Evolutionary conservation across 805 yeast genomes (phyloP).

Genomic region (Saturnispora galanensis): DNA sequence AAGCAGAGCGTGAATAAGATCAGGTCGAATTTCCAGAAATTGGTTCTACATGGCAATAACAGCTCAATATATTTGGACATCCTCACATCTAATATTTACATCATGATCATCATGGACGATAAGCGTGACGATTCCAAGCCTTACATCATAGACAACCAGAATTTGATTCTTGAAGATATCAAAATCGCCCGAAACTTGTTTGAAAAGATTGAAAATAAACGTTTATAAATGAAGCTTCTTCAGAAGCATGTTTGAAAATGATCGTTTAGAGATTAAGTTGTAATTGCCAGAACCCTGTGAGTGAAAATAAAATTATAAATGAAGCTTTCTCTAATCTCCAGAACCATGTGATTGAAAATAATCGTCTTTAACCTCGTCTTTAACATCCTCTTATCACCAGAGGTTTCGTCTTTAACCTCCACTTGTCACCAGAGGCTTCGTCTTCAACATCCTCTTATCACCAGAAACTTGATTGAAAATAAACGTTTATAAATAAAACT

Average conservation of each 20-base stretch:
- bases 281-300: no score
- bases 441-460: no score
- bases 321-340: no score
- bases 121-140: constrained; percentile 8
- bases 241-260: no score
- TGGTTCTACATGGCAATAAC: constrained; percentile 51
- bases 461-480: neutral
- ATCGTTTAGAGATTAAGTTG: no score
- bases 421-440: neutral
- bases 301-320: constrained; percentile 7
- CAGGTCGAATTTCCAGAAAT: constrained; percentile 71
- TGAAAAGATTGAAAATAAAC: constrained; percentile 22
- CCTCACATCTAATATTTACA: constrained; percentile 28
- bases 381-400: no score
- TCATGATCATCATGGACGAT: constrained; percentile 30
- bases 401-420: no score
- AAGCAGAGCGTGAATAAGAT: constrained; percentile 86
- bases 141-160: constrained; percentile 25
- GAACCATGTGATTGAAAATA: no score
- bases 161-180: constrained; percentile 26
- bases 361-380: no score
- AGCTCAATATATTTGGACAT: constrained; percentile 29
- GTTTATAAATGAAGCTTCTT: no score
- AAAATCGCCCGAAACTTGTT: constrained; percentile 27
- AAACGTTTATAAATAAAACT: constrained; percentile 60